Evolutionary conservation across 2,329 filamentous ascomycete species (phyloP).

Genomic region (Cladosporium sp.): DNA sequence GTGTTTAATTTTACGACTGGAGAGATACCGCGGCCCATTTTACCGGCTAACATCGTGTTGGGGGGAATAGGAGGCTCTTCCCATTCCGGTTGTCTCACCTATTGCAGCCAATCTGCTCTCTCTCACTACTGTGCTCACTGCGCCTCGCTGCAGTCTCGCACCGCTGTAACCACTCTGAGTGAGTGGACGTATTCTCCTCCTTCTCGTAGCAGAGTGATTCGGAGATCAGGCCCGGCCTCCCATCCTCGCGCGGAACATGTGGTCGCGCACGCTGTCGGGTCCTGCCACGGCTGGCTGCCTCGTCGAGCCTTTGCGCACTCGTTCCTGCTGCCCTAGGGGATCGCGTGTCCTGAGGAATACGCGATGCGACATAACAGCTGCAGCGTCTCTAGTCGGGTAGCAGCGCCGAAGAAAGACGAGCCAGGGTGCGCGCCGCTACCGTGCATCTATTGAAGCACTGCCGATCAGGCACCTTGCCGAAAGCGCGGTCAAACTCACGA

Average conservation of each 20-base stretch:
- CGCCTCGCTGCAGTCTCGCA: neutral
- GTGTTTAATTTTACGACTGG: too few species aligned
- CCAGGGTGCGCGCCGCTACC: neutral
- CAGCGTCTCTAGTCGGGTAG: constrained; percentile 9
- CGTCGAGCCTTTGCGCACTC: neutral
- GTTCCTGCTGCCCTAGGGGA: neutral
- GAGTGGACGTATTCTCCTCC: neutral
- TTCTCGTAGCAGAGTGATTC: neutral
- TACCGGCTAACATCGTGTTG: neutral
- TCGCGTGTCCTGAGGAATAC: neutral
- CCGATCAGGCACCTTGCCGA: constrained; percentile 12
- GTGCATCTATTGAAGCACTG: constrained; percentile 14
- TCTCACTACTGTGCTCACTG: neutral
- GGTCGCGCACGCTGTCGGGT: constrained; percentile 4
- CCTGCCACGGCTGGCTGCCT: constrained; percentile 1
- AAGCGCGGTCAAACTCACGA: neutral
- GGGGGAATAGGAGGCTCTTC: neutral
- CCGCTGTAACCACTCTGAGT: neutral
- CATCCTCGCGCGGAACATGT: neutral
- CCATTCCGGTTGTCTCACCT: neutral
- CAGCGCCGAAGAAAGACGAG: constrained; percentile 1
- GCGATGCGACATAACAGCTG: neutral
- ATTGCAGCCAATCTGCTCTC: neutral
- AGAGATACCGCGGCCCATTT: neutral
- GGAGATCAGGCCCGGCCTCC: neutral